A percentile compares a stretch with the other conserved stretches of the same genome.
These are phyloP conservation scores for Cladosporium colombiae DNA, from an alignment of 2,329 filamentous ascomycete genomes.

Conservation along the genomic window DNA sequence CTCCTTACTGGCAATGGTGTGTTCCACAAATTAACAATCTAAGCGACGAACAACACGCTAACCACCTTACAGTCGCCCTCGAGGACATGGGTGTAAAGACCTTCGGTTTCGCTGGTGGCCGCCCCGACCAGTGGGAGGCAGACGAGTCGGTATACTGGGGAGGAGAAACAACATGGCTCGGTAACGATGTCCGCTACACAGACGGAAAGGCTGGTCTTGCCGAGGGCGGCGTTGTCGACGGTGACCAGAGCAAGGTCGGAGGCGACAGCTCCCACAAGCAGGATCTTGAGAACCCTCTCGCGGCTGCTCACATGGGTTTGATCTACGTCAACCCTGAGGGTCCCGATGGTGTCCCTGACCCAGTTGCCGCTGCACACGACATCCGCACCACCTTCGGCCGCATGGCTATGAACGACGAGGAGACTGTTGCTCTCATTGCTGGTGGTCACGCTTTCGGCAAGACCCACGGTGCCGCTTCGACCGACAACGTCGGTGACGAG, in stretches of 20 bases:
- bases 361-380: slow-evolving; percentile 67
- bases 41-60: background rate
- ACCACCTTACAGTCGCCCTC: slow-evolving; percentile 54
- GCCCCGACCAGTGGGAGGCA: slow-evolving; percentile 71
- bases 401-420: slow-evolving; percentile 83
- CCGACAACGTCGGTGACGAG: slow-evolving; percentile 65
- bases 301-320: slow-evolving; percentile 70
- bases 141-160: slow-evolving; percentile 80
- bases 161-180: slow-evolving; percentile 71
- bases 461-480: slow-evolving; percentile 71
- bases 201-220: slow-evolving; percentile 51
- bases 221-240: slow-evolving; percentile 46
- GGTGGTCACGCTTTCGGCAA: slow-evolving; percentile 80
- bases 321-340: slow-evolving; percentile 84
- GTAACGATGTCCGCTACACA: slow-evolving; percentile 70
- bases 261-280: slow-evolving; percentile 53
- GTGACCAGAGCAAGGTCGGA: slow-evolving; percentile 45
- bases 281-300: slow-evolving; percentile 68
- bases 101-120: slow-evolving; percentile 72
- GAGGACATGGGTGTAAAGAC: slow-evolving; percentile 75
- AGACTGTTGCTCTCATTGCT: slow-evolving; percentile 77
- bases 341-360: slow-evolving; percentile 70
- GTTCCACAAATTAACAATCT: background rate
- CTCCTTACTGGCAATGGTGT: slow-evolving; percentile 68
- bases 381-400: slow-evolving; percentile 74